Evolutionary conservation across 2,329 filamentous ascomycete genomes (phyloP), one percentile per base, ranked within the genome.

Genomic region (Penicillium sp.): DNA sequence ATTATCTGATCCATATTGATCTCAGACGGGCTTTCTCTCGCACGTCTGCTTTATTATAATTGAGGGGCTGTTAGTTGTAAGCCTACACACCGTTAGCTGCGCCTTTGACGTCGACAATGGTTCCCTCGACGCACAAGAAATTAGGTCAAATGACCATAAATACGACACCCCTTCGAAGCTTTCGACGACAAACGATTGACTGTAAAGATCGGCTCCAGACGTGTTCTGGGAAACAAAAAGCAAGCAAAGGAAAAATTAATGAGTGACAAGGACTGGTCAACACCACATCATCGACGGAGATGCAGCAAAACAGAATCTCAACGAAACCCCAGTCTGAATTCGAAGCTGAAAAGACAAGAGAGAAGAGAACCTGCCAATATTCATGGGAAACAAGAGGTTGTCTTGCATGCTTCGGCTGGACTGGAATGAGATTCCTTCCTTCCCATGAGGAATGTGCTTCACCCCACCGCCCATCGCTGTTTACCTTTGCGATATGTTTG

Each of bases 181-280:
- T 11, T 27, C 4, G 27, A 49, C 7, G 29, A 42, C 46, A 46
- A 23, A 34, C 44, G 53, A 27, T 35, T 34, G 2, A 11, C 10
- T 34, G 52, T 59, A 64, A 64, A 40, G 59, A 64, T 55, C 51
- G 61, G 48, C 55, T 59, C 45, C 49, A 58, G 53, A 48, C 1
- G 16, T 14, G 3, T 32, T 51, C 41, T 51, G 49, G 41, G 23
- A 26, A 51, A 46, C 16, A 38, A 18, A 27, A 13, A 29, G 18
- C 9, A 13, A 29, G 18, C 9, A 35, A 3, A 23, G 5, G 13
- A 16, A 36, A 36, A 40, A 41, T 9, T 13, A 51, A 51, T 26
- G 42, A 51, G 49, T 46, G 42, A 53, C 43, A 41, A 53, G 18
- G 43, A 23, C 43, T 27, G 36, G 26, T 53, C 36, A 53, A 53